phyloP scores from a whole-genome alignment of 306 rosid genomes.

The Rosa lucieae region DNA sequence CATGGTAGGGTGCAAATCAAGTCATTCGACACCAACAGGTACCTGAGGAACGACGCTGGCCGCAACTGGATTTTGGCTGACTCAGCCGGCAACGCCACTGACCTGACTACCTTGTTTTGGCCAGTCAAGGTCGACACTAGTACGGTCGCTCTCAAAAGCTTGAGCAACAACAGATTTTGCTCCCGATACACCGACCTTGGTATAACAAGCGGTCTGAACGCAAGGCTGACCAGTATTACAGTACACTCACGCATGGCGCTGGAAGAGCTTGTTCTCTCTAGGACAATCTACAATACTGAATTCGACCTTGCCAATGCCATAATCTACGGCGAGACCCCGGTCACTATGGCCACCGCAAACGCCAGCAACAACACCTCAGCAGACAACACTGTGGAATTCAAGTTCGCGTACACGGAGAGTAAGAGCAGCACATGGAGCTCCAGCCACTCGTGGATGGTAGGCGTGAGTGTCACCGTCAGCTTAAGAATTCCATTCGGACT shows the following conservation, averaged over 20 bases:
- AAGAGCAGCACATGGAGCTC: not conserved
- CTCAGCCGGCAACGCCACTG: no score
- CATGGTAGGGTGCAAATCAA: no score
- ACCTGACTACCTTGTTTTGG: no score
- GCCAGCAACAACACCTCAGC: not conserved
- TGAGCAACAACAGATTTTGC: not conserved
- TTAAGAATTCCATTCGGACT: no score
- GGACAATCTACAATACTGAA: not conserved
- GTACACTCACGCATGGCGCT: not conserved
- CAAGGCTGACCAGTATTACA: no score
- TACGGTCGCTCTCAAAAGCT: no score
- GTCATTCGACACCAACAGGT: no score
- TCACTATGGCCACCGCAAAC: not conserved
- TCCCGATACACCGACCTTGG: no score
- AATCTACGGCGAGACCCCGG: not conserved
- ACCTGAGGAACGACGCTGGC: no score
- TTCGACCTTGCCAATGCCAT: not conserved
- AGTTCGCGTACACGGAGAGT: not conserved
- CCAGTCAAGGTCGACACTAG: no score
- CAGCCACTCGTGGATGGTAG: not conserved
- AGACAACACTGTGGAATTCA: not conserved
- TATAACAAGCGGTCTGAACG: no score
- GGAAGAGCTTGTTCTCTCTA: not conserved
- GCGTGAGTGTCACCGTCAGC: rapidly evolving
- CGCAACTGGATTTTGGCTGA: no score